Evolutionary conservation across 805 yeast species (phyloP), one percentile per base, ranked within the genome.

Genomic region (Pichia membranifaciens): DNA sequence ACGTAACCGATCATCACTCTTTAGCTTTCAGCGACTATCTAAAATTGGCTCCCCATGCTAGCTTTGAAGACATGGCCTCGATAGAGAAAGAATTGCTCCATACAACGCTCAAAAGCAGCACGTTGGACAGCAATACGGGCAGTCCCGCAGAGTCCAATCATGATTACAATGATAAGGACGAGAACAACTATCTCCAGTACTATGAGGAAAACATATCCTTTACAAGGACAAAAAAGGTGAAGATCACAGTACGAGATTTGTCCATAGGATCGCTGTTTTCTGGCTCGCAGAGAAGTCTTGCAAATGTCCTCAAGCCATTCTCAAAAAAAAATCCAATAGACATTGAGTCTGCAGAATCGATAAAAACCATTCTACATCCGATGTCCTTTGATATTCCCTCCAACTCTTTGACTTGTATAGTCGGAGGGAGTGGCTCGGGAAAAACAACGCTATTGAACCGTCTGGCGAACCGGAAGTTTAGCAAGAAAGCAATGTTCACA

Each of bases 341-440:
- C 44, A 49, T 62, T 8, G 65, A 55, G 31, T 50, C 55, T 15
- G 51, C 48, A 22, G 49, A 43, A 8, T 16, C 44, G 3, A 33
- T 69, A 55, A 69, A 71, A 45, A 59, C 66, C 4, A 68, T 80
- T 23, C 66, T 80, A 3, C 59, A 73, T 32, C 62, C 78, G 23
- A 68, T 86, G 41, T 77, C 85, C 2, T 72, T 85, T 50, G 79
- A 78, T 43, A 68, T 85, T 10, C 75, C 78, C 0, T 61, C 76
- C 13, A 85, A 87, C 16, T 69, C 82, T 9, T 64, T 88, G 34
- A 72, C 87, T 64, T 95, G 95, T 5, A 84, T 87, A 9, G 75
- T 88, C 69, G 96, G 96, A 2, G 91, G 95, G 0, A 83, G 90
- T 0, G 96, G 96, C 0, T 79, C 88, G 3, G 96, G 95, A 3